A percentile compares a stretch with the other conserved stretches of the same genome.
These are phyloP conservation scores for Mycena belliarum DNA, from an alignment of 768 basidiomycete species.

Conservation along the genomic window DNA sequence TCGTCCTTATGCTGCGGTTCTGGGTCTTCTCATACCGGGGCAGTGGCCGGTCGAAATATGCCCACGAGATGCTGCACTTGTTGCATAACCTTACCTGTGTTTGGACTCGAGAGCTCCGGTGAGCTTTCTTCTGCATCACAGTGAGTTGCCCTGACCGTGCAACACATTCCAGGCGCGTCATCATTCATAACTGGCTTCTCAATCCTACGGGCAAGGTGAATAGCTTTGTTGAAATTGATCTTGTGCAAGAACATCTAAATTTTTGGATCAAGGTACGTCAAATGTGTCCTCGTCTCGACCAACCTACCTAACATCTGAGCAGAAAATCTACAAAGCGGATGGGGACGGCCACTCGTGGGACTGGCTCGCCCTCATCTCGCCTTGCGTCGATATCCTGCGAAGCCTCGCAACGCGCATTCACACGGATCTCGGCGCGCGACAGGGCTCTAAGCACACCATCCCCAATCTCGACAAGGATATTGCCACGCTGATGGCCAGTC, in stretches of 20 bases:
- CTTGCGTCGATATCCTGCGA: slow-evolving; percentile 27
- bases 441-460: slow-evolving; percentile 32
- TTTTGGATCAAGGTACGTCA: slow-evolving; percentile 33
- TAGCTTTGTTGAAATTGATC: slow-evolving; percentile 29
- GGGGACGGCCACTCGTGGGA: slow-evolving; percentile 19
- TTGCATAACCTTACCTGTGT: slow-evolving; percentile 30
- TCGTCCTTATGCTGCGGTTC: slow-evolving; percentile 26
- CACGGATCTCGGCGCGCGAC: slow-evolving; percentile 29
- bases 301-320: too few species aligned
- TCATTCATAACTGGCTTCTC: slow-evolving; percentile 36
- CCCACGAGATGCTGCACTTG: slow-evolving; percentile 30
- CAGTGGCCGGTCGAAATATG: slow-evolving; percentile 30
- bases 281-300: too few species aligned
- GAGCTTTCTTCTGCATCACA: background rate
- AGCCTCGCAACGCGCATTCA: slow-evolving; percentile 17
- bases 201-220: slow-evolving; percentile 28
- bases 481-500: slow-evolving; percentile 22
- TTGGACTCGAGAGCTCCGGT: slow-evolving; percentile 29
- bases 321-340: slow-evolving; percentile 20
- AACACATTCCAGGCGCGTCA: slow-evolving; percentile 24
- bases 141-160: too few species aligned
- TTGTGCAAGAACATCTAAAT: slow-evolving; percentile 33
- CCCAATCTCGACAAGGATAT: slow-evolving; percentile 34
- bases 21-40: slow-evolving; percentile 27
- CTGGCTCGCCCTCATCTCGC: slow-evolving; percentile 17